A percentile compares a stretch with the other conserved stretches of the same genome.
phyloP scores from a whole-genome alignment of 306 rosid genomes.

The Casuarina cunninghamiana region DNA sequence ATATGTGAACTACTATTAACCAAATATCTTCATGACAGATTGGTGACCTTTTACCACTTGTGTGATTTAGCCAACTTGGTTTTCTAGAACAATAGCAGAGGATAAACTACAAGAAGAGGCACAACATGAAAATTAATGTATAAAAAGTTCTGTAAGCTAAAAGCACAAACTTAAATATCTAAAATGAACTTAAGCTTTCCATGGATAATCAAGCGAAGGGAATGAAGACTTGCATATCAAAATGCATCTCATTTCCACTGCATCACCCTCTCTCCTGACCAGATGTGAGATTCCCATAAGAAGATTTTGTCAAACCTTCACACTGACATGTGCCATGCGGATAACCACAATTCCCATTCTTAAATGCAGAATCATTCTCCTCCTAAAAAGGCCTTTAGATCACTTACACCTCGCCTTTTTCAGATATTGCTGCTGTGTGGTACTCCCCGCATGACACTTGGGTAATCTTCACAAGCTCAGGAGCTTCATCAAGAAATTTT shows the following conservation, averaged over 20 bases:
- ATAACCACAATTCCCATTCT: conserved; percentile 62
- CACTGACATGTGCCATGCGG: conserved; percentile 52
- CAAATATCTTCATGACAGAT: background rate
- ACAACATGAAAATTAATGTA: background rate
- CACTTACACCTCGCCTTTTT: conserved; percentile 97
- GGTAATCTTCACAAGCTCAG: conserved; percentile 88
- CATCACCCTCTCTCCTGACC: conserved; percentile 54
- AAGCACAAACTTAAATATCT: conserved; percentile 17
- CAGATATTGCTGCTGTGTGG: conserved; percentile 91
- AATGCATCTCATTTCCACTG: conserved; percentile 57
- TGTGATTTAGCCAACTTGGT: background rate
- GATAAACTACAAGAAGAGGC: background rate
- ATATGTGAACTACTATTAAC: background rate
- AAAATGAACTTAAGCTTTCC: conserved; percentile 19
- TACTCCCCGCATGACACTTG: conserved; percentile 97
- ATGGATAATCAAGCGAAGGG: conserved; percentile 44
- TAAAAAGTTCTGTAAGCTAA: background rate
- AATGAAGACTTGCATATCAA: conserved; percentile 59
- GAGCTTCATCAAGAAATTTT: conserved; percentile 91
- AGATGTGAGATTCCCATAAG: conserved; percentile 49
- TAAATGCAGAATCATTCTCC: conserved; percentile 64
- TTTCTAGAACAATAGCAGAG: background rate
- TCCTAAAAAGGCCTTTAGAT: conserved; percentile 56
- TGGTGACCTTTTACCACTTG: background rate
- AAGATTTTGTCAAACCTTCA: conserved; percentile 36